Conservation (phyloP, 1,139 yeast genomes). For the Debaryomyces nepalensis region DNA sequence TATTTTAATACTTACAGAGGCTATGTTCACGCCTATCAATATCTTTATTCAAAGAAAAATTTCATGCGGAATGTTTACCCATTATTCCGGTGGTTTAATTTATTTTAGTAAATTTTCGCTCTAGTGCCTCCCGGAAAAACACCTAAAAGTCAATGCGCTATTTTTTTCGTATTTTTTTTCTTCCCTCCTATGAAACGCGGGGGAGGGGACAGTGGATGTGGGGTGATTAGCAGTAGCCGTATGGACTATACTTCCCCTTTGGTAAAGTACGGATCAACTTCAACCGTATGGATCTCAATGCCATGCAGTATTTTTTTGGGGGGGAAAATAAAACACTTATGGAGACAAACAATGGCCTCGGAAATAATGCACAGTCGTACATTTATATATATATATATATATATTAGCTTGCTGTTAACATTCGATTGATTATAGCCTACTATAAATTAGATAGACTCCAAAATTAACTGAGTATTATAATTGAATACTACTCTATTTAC, state of each 20-base stretch:
- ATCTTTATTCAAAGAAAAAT: not conserved
- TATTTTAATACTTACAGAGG: too few species aligned
- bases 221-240: not conserved
- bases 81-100: not conserved
- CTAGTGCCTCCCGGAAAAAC: not conserved
- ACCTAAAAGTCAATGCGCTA: not conserved
- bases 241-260: not conserved
- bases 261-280: constrained; percentile 4
- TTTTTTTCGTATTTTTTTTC: too few species aligned
- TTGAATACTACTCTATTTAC: too few species aligned
- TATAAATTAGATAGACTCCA: not conserved
- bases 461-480: too few species aligned
- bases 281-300: too few species aligned
- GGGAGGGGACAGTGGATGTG: constrained; percentile 6
- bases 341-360: too few species aligned
- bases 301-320: not conserved
- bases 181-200: not conserved
- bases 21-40: too few species aligned
- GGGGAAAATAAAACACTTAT: too few species aligned
- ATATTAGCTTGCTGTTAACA: too few species aligned
- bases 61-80: not conserved
- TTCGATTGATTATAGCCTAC: too few species aligned
- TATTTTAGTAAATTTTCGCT: not conserved
- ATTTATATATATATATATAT: too few species aligned
- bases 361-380: too few species aligned